These are phyloP conservation scores for Neurospora discreta DNA, from an alignment of 495 filamentous ascomycete genomes.

Conservation along the genomic window DNA sequence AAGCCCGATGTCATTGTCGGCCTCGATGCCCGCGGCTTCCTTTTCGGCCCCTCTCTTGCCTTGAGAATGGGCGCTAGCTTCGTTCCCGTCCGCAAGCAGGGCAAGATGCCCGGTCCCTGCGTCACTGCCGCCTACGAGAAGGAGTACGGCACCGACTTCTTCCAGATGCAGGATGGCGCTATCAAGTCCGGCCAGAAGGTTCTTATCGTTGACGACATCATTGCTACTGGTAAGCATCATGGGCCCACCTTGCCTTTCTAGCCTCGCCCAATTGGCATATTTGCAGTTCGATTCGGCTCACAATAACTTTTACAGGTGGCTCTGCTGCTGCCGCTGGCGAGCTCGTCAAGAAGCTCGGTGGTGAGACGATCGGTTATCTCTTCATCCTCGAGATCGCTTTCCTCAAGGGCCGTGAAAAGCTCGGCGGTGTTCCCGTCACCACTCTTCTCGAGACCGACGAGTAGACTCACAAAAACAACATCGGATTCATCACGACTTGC, in stretches of 20 bases:
- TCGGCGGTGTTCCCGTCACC: slow-evolving; percentile 66
- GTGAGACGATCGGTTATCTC: slow-evolving; percentile 74
- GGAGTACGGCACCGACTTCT: slow-evolving; percentile 94
- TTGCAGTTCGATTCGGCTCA: slow-evolving; percentile 2
- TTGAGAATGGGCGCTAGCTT: slow-evolving; percentile 78
- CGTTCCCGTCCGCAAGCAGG: slow-evolving; percentile 88
- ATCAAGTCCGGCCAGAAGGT: slow-evolving; percentile 83
- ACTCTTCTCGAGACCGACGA: slow-evolving; percentile 58
- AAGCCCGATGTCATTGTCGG: slow-evolving; percentile 87
- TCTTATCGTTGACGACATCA: slow-evolving; percentile 92
- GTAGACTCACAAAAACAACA: slow-evolving; percentile 1
- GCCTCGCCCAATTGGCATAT: neutral
- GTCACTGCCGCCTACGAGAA: slow-evolving; percentile 78
- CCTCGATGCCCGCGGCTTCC: slow-evolving; percentile 87
- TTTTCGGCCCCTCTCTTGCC: slow-evolving; percentile 88
- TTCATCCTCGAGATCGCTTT: slow-evolving; percentile 96
- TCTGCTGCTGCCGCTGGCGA: slow-evolving; percentile 80
- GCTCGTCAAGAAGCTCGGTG: slow-evolving; percentile 76
- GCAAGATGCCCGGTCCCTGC: slow-evolving; percentile 87
- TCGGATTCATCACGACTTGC: neutral
- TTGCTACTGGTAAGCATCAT: slow-evolving; percentile 74
- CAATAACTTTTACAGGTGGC: slow-evolving; percentile 49
- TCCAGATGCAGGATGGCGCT: slow-evolving; percentile 84
- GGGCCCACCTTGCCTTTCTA: neutral
- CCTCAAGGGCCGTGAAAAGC: slow-evolving; percentile 82